Percentiles rank a stretch among this genome's conserved stretches.
Evolutionary conservation across 2,329 filamentous ascomycete genomes (phyloP).

Genomic region (Diaporthe citrichinensis): DNA sequence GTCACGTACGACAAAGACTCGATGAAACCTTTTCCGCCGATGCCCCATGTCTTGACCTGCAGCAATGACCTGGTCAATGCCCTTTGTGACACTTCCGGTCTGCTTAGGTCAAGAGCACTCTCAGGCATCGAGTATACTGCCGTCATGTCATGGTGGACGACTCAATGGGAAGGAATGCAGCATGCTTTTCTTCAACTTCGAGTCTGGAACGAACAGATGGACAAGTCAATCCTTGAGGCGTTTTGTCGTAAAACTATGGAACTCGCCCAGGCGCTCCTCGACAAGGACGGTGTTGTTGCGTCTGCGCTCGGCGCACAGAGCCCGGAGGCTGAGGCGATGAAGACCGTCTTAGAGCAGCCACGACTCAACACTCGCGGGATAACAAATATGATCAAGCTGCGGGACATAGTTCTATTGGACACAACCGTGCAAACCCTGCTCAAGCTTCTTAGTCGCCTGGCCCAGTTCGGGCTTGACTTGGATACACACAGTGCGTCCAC

Average conservation of each 20-base stretch:
- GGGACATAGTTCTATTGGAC: slow-evolving; percentile 87
- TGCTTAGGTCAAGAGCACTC: slow-evolving; percentile 69
- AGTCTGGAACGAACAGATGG: slow-evolving; percentile 82
- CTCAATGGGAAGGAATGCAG: slow-evolving; percentile 85
- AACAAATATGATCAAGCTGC: slow-evolving; percentile 89
- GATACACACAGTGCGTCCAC: slow-evolving; percentile 70
- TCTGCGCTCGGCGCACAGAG: slow-evolving; percentile 68
- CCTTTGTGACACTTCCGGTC: slow-evolving; percentile 70
- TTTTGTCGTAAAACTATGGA: slow-evolving; percentile 97
- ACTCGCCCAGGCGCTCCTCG: slow-evolving; percentile 87
- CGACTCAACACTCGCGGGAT: slow-evolving; percentile 76
- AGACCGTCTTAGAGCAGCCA: slow-evolving; percentile 73
- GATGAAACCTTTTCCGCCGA: slow-evolving; percentile 68
- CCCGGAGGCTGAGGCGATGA: slow-evolving; percentile 58
- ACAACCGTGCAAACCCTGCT: slow-evolving; percentile 86
- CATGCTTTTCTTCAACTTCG: slow-evolving; percentile 88
- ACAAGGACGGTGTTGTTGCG: slow-evolving; percentile 86
- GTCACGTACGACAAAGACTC: slow-evolving; percentile 58
- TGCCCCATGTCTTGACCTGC: slow-evolving; percentile 69
- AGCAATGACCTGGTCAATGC: slow-evolving; percentile 69
- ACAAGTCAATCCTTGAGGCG: slow-evolving; percentile 86
- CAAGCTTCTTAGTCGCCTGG: slow-evolving; percentile 87
- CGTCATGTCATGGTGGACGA: slow-evolving; percentile 85
- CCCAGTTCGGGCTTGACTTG: slow-evolving; percentile 81
- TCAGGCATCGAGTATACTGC: slow-evolving; percentile 74